Evolutionary conservation across 169 alveolate genomes (phyloP), one percentile per base, ranked within the genome.

Genomic region (Ichthyophthirius multifiliis): DNA sequence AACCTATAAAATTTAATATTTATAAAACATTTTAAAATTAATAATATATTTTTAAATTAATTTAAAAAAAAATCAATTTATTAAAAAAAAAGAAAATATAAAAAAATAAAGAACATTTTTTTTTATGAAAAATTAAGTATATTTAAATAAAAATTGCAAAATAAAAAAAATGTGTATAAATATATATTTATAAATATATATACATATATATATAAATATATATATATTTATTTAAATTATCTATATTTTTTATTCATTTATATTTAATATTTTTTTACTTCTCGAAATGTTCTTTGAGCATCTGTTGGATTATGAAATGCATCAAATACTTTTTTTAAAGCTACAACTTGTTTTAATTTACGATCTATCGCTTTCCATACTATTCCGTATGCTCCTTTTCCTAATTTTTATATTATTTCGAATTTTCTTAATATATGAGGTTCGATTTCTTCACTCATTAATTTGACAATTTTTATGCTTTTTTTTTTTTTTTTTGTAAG

Each of bases 231-330:
- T n/a, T n/a, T n/a, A n/a, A n/a, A n/a, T n/a, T n/a, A n/a, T n/a
- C n/a, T n/a, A n/a, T n/a, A n/a, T n/a, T n/a, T n/a, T n/a, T n/a
- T n/a, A n/a, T n/a, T n/a, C n/a, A n/a, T n/a, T n/a, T n/a, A n/a
- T n/a, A n/a, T n/a, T n/a, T n/a, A n/a, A n/a, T n/a, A n/a, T n/a
- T n/a, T n/a, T n/a, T n/a, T 47, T 20, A 87, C 85, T 37, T 87
- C 92, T 74, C 92, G 18, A 23, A 74, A 83, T 4, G 93, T 88
- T 41, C 93, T 41, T 64, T 88, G 44, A 7, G 93, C 87, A 64
- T 88, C 90, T 3, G 90, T 82, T 16, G 83, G 81, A 73, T 88
- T 88, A n/a, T 65, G 65, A 30, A 87, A 87, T 18, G 92, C 92
- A 75, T 83, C 89, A 74, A 87, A 87, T 3, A 67, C 85, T 63